These are phyloP conservation scores for Biancaea sappan DNA, from an alignment of 306 rosid genomes.

Conservation along the genomic window DNA sequence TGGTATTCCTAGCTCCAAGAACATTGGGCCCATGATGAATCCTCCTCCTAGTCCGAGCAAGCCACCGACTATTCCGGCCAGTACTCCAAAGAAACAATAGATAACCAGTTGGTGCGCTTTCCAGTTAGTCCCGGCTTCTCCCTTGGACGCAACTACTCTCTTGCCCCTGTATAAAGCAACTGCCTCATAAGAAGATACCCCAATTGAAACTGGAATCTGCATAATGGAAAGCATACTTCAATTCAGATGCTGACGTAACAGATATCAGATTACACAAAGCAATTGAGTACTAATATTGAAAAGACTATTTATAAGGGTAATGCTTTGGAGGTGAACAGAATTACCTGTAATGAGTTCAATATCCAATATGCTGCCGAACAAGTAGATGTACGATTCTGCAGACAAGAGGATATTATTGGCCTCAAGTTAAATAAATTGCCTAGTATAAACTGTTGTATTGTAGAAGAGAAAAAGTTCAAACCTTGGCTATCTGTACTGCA, in stretches of 20 bases:
- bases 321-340: conserved; percentile 24
- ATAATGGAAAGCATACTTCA: conserved; percentile 27
- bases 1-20: conserved; percentile 88
- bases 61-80: conserved; percentile 92
- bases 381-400: conserved; percentile 55
- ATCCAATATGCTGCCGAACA: conserved; percentile 80
- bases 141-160: conserved; percentile 68
- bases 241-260: background rate
- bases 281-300: background rate
- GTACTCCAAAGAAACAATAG: conserved; percentile 62
- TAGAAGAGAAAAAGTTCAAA: conserved; percentile 35
- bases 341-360: conserved; percentile 81
- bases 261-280: background rate
- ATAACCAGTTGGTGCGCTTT: conserved; percentile 49
- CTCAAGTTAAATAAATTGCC: conserved; percentile 31
- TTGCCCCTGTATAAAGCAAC: conserved; percentile 65
- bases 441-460: background rate
- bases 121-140: conserved; percentile 51
- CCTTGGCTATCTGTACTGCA: conserved; percentile 77
- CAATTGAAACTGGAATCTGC: conserved; percentile 82
- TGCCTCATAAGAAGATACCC: conserved; percentile 79
- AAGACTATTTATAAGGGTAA: conserved; percentile 6
- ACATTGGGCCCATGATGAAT: conserved; percentile 92
- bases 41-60: conserved; percentile 97
- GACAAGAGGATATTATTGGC: conserved; percentile 30